Base-by-base conservation (phyloP, 371 early-diverging fungal species). In the Mortierella sp. region DNA sequence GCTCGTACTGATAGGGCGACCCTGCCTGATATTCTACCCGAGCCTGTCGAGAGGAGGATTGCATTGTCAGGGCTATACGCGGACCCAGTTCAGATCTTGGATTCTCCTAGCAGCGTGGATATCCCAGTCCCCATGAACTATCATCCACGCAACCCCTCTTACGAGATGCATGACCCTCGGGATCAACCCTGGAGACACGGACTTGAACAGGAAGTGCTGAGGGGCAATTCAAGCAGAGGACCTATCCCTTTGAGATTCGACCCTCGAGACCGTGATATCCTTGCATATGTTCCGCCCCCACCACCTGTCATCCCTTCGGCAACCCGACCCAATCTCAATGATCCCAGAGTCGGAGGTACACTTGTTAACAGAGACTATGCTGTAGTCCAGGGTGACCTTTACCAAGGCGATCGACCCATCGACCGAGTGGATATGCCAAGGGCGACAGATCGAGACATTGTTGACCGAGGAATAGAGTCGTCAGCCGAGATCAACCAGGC, bases 41-140 rank as follows among this genome's bases (percentile, higher is more conserved):
- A 64, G 24, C 77, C 62, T 0, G 60, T 76, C 28, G 48, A 46
- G 17, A 40, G 61, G 9, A 76, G 69, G 53, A 28, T 54, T 21
- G 54, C 61, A 10, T 65, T 76, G 19, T 76, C 77, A n/a, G 77
- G 77, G 61, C 34, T 76, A 12, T 68, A 76, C 21, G 69, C 41
- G 0, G 69, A 56, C 8, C 39, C 54, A 17, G n/a, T 22, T 0
- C 48, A 52, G 2, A 52, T 39, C 6, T n/a, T 39, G 3, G 51
- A 56, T 10, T 60, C 67, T 39, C 43, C 62, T 10, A 47, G 58
- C 3, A 67, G 59, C 24, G 9, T 60, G 34, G 67, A 67, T 50
- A 62, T 56, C 6, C 67, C 74, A 1, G 24, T 73, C 31, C 63
- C 74, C 10, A 54, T 54, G 29, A n/a, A 10, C 29, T 60, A 52